Percentiles rank a stretch among this genome's conserved stretches.
Conservation (phyloP, 2,329 filamentous ascomycete genomes). For the Cryphonectria japonica region DNA sequence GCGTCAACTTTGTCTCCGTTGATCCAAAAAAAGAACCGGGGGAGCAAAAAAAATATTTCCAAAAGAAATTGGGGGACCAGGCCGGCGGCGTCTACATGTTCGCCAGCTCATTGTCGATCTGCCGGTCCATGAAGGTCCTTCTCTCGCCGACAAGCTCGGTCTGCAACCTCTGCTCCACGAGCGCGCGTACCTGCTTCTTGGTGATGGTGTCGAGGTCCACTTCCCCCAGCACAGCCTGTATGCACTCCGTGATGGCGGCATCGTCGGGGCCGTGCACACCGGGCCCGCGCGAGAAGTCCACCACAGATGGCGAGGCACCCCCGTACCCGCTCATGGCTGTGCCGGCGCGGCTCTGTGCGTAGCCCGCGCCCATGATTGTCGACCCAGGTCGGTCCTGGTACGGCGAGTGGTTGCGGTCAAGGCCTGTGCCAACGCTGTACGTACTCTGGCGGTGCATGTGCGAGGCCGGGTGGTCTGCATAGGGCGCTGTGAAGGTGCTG, state of each 20-base stretch:
- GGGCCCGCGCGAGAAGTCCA: slow-evolving; percentile 63
- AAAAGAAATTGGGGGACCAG: neutral
- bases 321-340: slow-evolving; percentile 51
- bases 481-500: slow-evolving; percentile 50
- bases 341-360: slow-evolving; percentile 40
- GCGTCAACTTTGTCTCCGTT: neutral
- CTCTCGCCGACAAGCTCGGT: slow-evolving; percentile 86
- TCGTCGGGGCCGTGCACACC: slow-evolving; percentile 71
- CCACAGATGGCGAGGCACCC: slow-evolving; percentile 50
- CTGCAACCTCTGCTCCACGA: slow-evolving; percentile 92
- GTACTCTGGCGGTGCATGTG: slow-evolving; percentile 66
- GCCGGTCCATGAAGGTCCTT: slow-evolving; percentile 84
- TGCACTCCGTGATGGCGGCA: slow-evolving; percentile 77
- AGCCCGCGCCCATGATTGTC: slow-evolving; percentile 38
- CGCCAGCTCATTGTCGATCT: slow-evolving; percentile 91
- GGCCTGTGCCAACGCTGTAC: slow-evolving; percentile 64
- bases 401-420: slow-evolving; percentile 56
- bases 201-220: slow-evolving; percentile 97
- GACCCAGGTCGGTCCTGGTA: slow-evolving; percentile 61
- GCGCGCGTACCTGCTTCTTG: slow-evolving; percentile 91
- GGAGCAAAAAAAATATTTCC: neutral
- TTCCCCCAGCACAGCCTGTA: slow-evolving; percentile 79
- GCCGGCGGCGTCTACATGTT: slow-evolving; percentile 70
- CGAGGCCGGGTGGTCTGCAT: slow-evolving; percentile 48
- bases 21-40: neutral